These are phyloP conservation scores for Amphibolis antarctica DNA, from an alignment of 106 monocot species.

Conservation along the genomic window DNA sequence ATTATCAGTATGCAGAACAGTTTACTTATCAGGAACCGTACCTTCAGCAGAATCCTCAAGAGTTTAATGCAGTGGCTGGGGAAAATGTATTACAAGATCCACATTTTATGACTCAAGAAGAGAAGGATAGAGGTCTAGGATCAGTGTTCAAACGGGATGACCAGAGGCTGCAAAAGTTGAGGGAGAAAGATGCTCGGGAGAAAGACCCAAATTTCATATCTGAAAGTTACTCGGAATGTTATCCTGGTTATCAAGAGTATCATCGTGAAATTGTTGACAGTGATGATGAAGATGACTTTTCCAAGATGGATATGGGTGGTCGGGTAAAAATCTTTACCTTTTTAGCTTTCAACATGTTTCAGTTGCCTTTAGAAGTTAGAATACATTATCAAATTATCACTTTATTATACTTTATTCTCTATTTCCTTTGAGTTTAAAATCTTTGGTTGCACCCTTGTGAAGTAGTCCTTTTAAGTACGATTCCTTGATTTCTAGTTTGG, in stretches of 20 bases:
- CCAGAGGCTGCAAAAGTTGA: slow-evolving; percentile 76
- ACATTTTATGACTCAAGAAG: slow-evolving; percentile 83
- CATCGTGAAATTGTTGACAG: slow-evolving; percentile 82
- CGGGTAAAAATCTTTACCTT: slow-evolving; percentile 39
- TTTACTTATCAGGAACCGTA: slow-evolving; percentile 65
- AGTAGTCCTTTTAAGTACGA: too few relatives aligned
- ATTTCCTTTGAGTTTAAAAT: too few relatives aligned
- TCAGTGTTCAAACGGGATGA: slow-evolving; percentile 99
- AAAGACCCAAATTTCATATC: slow-evolving; percentile 97
- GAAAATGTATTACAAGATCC: slow-evolving; percentile 45
- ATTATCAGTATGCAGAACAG: slow-evolving; percentile 70
- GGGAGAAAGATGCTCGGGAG: slow-evolving; percentile 93
- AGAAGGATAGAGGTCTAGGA: slow-evolving; percentile 87
- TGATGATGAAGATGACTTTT: slow-evolving; percentile 89
- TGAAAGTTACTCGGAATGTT: slow-evolving; percentile 97
- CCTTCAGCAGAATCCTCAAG: slow-evolving; percentile 54
- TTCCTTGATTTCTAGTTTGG: too few relatives aligned
- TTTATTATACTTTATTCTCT: too few relatives aligned
- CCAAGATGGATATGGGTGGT: slow-evolving; percentile 99
- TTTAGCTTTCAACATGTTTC: too few relatives aligned
- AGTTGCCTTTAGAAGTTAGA: too few relatives aligned
- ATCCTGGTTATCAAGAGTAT: slow-evolving; percentile 96
- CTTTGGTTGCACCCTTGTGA: too few relatives aligned
- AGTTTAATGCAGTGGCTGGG: slow-evolving; percentile 46
- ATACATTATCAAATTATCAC: too few relatives aligned